Evolutionary conservation across 352 stramenopile genomes (phyloP).

Genomic region (Pythium rishiriense): DNA sequence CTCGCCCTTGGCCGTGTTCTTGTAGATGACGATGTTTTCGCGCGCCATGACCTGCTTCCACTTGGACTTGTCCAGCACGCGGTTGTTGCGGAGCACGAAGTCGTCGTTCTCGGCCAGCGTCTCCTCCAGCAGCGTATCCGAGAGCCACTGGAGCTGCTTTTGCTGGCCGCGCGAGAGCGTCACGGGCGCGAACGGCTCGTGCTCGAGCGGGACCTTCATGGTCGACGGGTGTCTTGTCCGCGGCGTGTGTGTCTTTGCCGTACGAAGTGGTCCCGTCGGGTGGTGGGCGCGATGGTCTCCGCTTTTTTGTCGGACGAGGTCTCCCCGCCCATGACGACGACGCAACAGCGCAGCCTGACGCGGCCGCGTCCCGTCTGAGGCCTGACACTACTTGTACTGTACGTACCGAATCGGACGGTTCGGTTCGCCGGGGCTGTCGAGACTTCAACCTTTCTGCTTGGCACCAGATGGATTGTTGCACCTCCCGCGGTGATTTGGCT

Average conservation of each 20-base stretch:
- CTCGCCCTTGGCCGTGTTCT: conserved; percentile 8
- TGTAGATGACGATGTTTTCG: conserved; percentile 46
- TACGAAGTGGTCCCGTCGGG: background rate
- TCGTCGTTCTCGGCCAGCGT: conserved; percentile 15
- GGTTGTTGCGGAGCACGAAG: conserved; percentile 6
- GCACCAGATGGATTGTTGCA: background rate
- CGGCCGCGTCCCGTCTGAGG: background rate
- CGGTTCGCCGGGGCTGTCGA: background rate
- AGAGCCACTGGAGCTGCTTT: conserved; percentile 19
- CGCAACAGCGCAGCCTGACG: background rate
- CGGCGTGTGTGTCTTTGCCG: background rate
- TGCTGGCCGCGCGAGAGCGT: conserved; percentile 31
- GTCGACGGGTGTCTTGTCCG: too few species aligned
- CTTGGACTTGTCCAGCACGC: conserved; percentile 6
- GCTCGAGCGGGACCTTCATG: conserved; percentile 59
- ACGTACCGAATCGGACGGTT: too few species aligned
- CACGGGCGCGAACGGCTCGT: conserved; percentile 51
- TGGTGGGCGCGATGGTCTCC: too few species aligned
- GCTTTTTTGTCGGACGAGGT: too few species aligned
- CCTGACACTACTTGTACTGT: too few species aligned
- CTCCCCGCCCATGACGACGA: background rate
- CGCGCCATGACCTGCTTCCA: conserved; percentile 26
- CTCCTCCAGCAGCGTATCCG: conserved; percentile 15
- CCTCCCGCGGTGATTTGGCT: background rate
- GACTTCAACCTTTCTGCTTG: background rate